Evolutionary conservation across 441 rosid genomes (phyloP).

Genomic region (Mallotus repandus): DNA sequence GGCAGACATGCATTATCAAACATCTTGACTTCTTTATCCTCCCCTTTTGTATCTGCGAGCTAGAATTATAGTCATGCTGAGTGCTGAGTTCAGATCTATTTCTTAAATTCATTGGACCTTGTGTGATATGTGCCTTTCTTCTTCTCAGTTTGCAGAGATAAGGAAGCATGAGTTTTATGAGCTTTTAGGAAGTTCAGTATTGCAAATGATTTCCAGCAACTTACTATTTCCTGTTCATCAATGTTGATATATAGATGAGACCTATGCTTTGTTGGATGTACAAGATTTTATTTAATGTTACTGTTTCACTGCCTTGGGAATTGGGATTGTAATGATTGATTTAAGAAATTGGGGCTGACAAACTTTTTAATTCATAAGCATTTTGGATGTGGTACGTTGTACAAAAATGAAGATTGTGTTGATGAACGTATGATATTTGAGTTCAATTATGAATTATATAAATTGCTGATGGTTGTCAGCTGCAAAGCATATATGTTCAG

Average conservation of each 20-base stretch:
- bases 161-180: background rate
- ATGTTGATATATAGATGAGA: background rate
- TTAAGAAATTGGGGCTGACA: too few species aligned
- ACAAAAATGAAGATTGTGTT: too few species aligned
- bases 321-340: slow-evolving; percentile 11
- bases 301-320: too few species aligned
- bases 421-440: too few species aligned
- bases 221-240: background rate
- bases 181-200: background rate
- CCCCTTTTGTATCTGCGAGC: background rate
- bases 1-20: too few species aligned
- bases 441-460: too few species aligned
- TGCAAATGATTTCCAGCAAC: background rate
- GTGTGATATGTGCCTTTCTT: background rate
- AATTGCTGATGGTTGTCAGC: too few species aligned
- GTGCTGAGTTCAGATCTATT: background rate
- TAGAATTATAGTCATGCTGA: background rate
- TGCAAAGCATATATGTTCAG: too few species aligned
- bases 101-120: background rate
- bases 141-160: slow-evolving; percentile 23
- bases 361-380: too few species aligned
- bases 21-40: background rate
- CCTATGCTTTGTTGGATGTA: slow-evolving; percentile 3
- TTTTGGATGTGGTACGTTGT: too few species aligned
- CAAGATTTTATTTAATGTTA: background rate